Conservation (phyloP, 2,329 filamentous ascomycete species). For the Neofusicoccum umdonicola region DNA sequence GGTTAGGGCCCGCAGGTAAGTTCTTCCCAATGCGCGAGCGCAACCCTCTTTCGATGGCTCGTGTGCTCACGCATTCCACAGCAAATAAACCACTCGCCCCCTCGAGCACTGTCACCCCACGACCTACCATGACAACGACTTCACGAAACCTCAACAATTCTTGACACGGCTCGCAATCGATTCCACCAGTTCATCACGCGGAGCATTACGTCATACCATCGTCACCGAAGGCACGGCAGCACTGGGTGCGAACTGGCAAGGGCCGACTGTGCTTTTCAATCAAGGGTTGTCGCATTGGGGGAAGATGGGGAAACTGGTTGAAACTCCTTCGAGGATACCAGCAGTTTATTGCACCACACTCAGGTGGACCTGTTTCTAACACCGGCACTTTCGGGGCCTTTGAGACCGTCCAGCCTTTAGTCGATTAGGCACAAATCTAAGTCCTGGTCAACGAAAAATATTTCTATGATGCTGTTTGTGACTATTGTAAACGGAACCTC, state of each 20-base stretch:
- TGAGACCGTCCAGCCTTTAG: conserved; percentile 11
- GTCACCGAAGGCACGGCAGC: conserved; percentile 12
- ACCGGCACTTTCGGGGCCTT: conserved; percentile 15
- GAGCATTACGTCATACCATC: conserved; percentile 17
- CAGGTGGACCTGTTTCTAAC: conserved; percentile 16
- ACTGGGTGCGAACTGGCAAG: not conserved
- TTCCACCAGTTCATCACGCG: not conserved
- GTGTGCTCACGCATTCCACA: conserved; percentile 24
- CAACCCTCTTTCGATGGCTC: not conserved
- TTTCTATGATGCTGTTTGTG: not conserved
- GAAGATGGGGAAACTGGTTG: conserved; percentile 18
- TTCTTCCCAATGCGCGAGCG: conserved; percentile 22
- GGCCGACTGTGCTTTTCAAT: not conserved
- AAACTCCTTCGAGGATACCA: conserved; percentile 15
- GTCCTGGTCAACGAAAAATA: conserved; percentile 10
- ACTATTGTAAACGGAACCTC: conserved; percentile 11
- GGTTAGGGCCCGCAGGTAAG: conserved; percentile 96
- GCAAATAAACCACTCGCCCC: conserved; percentile 51
- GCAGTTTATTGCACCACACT: conserved; percentile 6
- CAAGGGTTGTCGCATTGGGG: not conserved
- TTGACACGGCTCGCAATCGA: conserved; percentile 1
- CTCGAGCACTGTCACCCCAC: conserved; percentile 30
- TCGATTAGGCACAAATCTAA: conserved; percentile 14
- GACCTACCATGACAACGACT: conserved; percentile 24
- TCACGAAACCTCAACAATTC: not conserved